Base-by-base conservation (phyloP, 1,139 yeast genomes). In the Casaregolazyma suthepensis region DNA sequence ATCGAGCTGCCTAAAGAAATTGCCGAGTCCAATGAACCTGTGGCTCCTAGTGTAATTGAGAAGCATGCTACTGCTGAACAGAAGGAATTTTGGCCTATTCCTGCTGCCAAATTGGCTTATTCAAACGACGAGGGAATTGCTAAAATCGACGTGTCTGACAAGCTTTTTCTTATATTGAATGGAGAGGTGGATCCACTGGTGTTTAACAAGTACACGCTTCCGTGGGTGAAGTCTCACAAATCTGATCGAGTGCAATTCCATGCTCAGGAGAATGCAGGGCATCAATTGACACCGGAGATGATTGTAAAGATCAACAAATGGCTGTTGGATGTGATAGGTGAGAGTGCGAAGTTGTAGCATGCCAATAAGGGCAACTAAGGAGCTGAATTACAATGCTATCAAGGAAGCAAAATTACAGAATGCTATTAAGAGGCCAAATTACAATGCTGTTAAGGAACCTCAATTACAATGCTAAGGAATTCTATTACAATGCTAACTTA, bases 111-210 rank as follows among this genome's bases (percentile, higher is more conserved):
- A 13, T 31, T 48, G 5, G 47, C 54, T 5, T 51, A 49, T 37
- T 18, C 47, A 18, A 40, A 54, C 29, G 48, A 45, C 29, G 47
- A 50, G 35, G 46, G 43, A 13, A 42, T 56, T 9, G 22, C 22
- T 5, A 10, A 37, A 5, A 26, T 47, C 12, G 50, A 47, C 20
- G 9, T 10, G 1, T 20, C 44, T 5, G 26, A 38, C 19, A 35
- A 35, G n/a, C 20, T n/a, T 9, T 38, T 22, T 23, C 55, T 53
- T 17, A 52, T 55, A 17, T 45, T 51, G 18, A 57, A 57, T 38
- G 62, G 62, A 1, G 52, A 46, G 15, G 50, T 51, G n/a, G 62
- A 59, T 37, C 54, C 54, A 3, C 45, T 59, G 35, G 61, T 59
- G 13, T 61, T 61, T 0, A 45, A 58, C 15, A 48, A 42, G 22